These are phyloP conservation scores for Suillus subalutaceus DNA, from an alignment of 768 basidiomycete species.

Conservation along the genomic window DNA sequence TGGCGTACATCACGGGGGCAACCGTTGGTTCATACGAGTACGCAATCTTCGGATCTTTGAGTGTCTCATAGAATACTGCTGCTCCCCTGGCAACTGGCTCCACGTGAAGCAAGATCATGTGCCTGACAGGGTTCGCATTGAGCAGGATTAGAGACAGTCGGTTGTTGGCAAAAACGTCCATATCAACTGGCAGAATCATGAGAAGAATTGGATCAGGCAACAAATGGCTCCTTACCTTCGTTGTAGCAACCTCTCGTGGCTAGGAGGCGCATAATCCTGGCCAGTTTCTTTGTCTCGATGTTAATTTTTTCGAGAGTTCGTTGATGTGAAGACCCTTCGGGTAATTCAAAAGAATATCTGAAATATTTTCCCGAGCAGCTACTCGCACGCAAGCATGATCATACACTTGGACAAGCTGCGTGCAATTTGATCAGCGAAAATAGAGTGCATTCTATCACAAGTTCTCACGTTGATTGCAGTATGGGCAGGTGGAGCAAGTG, in stretches of 20 bases:
- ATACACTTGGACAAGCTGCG: constrained; percentile 29
- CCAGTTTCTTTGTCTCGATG: constrained; percentile 31
- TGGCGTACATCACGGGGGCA: constrained; percentile 25
- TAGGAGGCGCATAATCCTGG: constrained; percentile 32
- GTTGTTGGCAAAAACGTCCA: constrained; percentile 37
- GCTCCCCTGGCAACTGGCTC: constrained; percentile 22
- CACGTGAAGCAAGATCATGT: constrained; percentile 24
- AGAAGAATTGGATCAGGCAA: not conserved
- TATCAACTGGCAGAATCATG: constrained; percentile 25
- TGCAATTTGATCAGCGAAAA: not conserved
- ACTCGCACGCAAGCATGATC: constrained; percentile 34
- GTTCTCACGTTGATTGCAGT: constrained; percentile 34
- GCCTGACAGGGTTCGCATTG: constrained; percentile 23
- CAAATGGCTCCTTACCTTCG: constrained; percentile 28
- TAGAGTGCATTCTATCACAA: not conserved
- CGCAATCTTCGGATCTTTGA: constrained; percentile 26
- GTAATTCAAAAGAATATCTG: constrained; percentile 29
- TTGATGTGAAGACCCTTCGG: constrained; percentile 35
- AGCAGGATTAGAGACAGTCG: constrained; percentile 35
- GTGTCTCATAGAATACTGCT: constrained; percentile 27
- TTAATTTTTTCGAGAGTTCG: constrained; percentile 26
- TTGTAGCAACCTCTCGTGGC: constrained; percentile 32
- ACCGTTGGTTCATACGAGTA: constrained; percentile 23
- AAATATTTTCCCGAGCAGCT: constrained; percentile 29
- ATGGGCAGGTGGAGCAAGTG: constrained; percentile 38